Evolutionary conservation across 2,329 filamentous ascomycete genomes (phyloP), one percentile per base, ranked within the genome.

Genomic region (Fusarium sp.): DNA sequence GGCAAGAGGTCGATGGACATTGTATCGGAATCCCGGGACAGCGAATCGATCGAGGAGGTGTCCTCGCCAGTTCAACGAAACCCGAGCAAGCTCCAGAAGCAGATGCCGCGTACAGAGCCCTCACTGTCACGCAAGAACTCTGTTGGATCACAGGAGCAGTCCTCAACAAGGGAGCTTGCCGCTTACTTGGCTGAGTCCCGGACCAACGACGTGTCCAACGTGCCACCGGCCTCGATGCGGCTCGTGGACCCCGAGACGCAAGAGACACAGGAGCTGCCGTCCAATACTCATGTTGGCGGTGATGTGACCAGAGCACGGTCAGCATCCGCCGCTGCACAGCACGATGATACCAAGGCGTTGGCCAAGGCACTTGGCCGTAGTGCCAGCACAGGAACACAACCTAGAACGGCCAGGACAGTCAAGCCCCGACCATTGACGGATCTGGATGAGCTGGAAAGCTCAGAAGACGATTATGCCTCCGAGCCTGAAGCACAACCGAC

Each of bases 11-110:
- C 91, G 3, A 87, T 90, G 81, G 91, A 94, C 67, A 82, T 84
- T 13, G 83, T 84, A 42, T 80, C 80, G 13, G 86, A 86, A 11
- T 80, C 83, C 4, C 68, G 82, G 61, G 85, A 86, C 8, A 86
- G 86, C 67, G 86, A 88, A 20, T 77, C 77, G 14, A 68, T 77
- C 6, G 87, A 89, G 54, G 82, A 84, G 47, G 86, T 87, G 57
- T 80, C 82, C 16, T 86, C 86, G 2, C 82, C 85, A 25, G 88
- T 87, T 11, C 90, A 92, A 74, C 87, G 91, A 69, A 87, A 89
- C 65, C 82, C 89, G 5, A 91, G 89, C 84, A 95, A 94, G 81
- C 85, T 95, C 62, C 92, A 94, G 78, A 95, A 95, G 81, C 88
- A 89, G 65, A 88, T 88, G 66, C 88, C 89, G 1, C 81, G 87